A percentile compares a stretch with the other conserved stretches of the same genome.
Conservation (phyloP, 2,329 filamentous ascomycete genomes). For the Aspergillus tubingensis region DNA sequence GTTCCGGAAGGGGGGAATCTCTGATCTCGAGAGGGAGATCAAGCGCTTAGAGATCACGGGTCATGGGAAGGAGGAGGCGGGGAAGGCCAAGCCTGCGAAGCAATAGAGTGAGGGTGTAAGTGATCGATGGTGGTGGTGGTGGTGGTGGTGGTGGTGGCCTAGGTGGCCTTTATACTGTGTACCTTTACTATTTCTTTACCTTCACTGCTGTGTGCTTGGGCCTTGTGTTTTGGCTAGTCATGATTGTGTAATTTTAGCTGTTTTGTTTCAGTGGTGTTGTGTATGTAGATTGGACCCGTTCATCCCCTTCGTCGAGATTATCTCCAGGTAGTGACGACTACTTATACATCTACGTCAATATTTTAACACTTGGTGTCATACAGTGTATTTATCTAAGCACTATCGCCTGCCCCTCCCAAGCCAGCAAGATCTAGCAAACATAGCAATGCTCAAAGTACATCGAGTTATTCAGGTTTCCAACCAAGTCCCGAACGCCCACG, state of each 20-base stretch:
- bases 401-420: neutral
- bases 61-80: conserved; percentile 22
- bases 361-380: neutral
- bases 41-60: conserved; percentile 57
- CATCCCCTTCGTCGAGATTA: neutral
- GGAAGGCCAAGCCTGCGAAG: conserved; percentile 23
- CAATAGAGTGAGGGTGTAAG: conserved; percentile 8
- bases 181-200: neutral
- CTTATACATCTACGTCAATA: too few relatives aligned
- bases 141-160: neutral
- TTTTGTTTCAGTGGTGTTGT: neutral
- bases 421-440: conserved; percentile 10
- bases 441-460: conserved; percentile 2
- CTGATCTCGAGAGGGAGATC: conserved; percentile 66
- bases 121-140: neutral
- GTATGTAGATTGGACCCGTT: neutral
- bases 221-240: conserved; percentile 10
- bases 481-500: neutral
- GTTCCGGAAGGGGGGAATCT: conserved; percentile 68
- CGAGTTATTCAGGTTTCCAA: neutral
- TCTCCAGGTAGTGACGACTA: too few relatives aligned
- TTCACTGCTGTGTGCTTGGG: too few relatives aligned
- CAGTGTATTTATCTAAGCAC: conserved; percentile 7
- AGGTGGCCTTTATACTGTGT: neutral
- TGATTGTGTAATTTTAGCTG: conserved; percentile 24